phyloP scores from a whole-genome alignment of 352 stramenopile genomes.

The Globisporangium emineosum region DNA sequence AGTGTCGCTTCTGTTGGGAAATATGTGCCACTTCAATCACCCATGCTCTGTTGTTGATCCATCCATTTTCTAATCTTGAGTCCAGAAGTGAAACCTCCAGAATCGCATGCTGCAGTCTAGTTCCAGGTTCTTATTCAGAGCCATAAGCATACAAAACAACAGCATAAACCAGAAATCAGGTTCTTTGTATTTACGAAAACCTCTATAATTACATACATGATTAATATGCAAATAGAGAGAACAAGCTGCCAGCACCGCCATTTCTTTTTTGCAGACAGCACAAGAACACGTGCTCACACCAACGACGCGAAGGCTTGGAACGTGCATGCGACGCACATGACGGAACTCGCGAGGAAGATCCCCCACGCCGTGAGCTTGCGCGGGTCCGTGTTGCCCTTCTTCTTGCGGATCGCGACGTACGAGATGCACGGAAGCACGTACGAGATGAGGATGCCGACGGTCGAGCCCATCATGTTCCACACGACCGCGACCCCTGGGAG shows the following conservation, averaged over 20 bases:
- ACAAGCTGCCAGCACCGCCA: background rate
- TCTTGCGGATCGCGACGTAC: constrained; percentile 78
- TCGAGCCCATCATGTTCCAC: constrained; percentile 89
- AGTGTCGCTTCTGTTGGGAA: background rate
- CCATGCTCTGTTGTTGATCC: background rate
- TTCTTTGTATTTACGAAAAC: background rate
- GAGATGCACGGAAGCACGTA: constrained; percentile 86
- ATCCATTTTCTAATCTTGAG: background rate
- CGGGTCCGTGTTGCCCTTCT: constrained; percentile 59
- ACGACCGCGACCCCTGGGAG: constrained; percentile 79
- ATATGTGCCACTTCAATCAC: background rate
- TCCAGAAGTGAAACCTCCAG: background rate
- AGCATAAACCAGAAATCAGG: constrained; percentile 1
- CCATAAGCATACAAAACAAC: background rate
- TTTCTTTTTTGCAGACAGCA: background rate
- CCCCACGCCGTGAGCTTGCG: constrained; percentile 74
- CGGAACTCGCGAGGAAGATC: constrained; percentile 63
- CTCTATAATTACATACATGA: background rate
- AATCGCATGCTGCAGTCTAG: constrained; percentile 1
- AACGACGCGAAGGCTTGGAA: constrained; percentile 40
- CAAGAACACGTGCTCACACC: background rate
- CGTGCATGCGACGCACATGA: constrained; percentile 71
- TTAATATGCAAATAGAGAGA: background rate
- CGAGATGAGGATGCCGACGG: constrained; percentile 82
- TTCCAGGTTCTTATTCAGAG: background rate